Conservation (phyloP, 129 eudicot genomes). For the Rutidosis leptorrhynchoides region DNA sequence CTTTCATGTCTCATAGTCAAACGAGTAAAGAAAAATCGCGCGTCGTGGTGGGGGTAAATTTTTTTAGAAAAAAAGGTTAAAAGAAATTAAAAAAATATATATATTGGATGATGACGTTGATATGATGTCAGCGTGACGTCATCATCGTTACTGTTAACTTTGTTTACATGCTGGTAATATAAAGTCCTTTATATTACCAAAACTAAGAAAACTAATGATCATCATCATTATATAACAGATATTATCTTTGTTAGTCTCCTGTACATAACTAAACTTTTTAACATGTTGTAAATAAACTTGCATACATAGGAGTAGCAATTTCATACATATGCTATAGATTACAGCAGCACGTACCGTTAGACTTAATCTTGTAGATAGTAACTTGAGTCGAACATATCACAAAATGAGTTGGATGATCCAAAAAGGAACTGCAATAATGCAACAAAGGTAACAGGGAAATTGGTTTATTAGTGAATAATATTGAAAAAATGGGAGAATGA, state of each 20-base stretch:
- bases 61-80: no score
- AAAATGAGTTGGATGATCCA: conserved; percentile 6
- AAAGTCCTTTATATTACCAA: neutral
- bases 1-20: no score
- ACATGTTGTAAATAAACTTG: neutral
- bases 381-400: conserved; percentile 24
- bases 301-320: neutral
- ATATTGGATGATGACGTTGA: no score
- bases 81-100: no score
- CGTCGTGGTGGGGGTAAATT: no score
- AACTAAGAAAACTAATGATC: neutral
- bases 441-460: conserved; percentile 16
- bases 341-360: conserved; percentile 24
- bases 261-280: neutral
- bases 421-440: conserved; percentile 10
- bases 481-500: conserved; percentile 23
- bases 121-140: no score
- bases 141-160: no score
- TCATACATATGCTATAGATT: conserved; percentile 11
- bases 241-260: neutral
- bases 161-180: no score
- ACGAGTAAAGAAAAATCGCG: no score
- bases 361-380: conserved; percentile 17
- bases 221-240: no score
- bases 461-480: conserved; percentile 18